Percentiles rank a stretch among this genome's conserved stretches.
Conservation (phyloP, 1,139 yeast species). For the Debaryomyces robertsiae region DNA sequence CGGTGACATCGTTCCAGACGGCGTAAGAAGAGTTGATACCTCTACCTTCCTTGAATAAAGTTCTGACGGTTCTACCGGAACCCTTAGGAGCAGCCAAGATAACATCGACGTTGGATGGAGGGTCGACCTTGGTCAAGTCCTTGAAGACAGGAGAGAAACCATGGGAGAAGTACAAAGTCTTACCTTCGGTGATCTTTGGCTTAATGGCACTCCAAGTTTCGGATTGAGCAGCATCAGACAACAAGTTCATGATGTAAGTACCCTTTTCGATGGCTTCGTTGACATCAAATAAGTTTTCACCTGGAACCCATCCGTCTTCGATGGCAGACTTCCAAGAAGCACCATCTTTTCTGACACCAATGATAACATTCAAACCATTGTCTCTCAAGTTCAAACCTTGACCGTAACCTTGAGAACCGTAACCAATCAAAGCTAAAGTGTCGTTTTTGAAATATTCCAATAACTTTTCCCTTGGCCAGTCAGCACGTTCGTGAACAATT, state of each 20-base stretch:
- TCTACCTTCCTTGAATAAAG: conserved; percentile 99
- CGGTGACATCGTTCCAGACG: conserved; percentile 98
- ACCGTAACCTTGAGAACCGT: conserved; percentile 99
- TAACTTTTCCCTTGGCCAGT: conserved; percentile 99
- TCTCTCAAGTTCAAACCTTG: conserved; percentile 99
- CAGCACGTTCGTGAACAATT: conserved; percentile 96
- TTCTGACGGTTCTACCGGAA: conserved; percentile 99
- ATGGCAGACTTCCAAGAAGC: conserved; percentile 99
- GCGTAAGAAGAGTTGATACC: conserved; percentile 99
- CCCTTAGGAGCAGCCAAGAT: conserved; percentile 99
- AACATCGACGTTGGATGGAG: conserved; percentile 94
- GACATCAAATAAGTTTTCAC: conserved; percentile 95
- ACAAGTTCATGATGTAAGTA: conserved; percentile 94
- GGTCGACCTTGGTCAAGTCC: conserved; percentile 93
- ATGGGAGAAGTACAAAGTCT: conserved; percentile 98
- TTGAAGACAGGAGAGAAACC: conserved; percentile 99
- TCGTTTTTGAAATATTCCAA: conserved; percentile 96
- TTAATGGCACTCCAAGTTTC: conserved; percentile 90
- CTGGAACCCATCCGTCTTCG: conserved; percentile 99
- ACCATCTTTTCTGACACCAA: conserved; percentile 98
- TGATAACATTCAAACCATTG: conserved; percentile 94
- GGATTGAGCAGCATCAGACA: conserved; percentile 99
- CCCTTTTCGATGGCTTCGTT: conserved; percentile 91
- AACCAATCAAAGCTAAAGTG: conserved; percentile 95
- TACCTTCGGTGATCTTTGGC: conserved; percentile 94